A percentile compares a stretch with the other conserved stretches of the same genome.
phyloP scores from a whole-genome alignment of 441 rosid species.

The Corymbia citriodora region DNA sequence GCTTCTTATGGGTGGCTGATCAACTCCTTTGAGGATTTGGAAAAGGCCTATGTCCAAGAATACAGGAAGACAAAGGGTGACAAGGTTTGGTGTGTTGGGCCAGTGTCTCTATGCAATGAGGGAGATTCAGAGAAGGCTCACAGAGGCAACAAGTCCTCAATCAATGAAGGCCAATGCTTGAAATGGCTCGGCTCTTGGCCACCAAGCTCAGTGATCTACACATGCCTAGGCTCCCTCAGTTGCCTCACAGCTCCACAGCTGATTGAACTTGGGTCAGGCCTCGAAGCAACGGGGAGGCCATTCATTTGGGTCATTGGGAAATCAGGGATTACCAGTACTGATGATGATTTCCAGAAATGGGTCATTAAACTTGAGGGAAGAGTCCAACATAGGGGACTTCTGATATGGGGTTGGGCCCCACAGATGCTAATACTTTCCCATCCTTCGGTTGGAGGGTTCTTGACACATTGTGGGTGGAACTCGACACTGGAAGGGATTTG shows the following conservation, averaged over 20 bases:
- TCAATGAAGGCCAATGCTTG: conserved; percentile 1
- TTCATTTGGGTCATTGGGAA: conserved; percentile 54
- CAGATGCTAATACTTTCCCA: conserved; percentile 50
- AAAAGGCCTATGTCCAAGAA: conserved; percentile 12
- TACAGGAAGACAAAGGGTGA: conserved; percentile 8
- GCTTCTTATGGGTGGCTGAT: conserved; percentile 18
- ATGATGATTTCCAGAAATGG: conserved; percentile 31
- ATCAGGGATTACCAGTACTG: conserved; percentile 2
- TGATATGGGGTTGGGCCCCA: conserved; percentile 60
- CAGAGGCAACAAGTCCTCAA: conserved; percentile 21
- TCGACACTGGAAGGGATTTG: conserved; percentile 24
- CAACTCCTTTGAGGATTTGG: conserved; percentile 34
- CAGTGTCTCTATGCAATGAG: conserved; percentile 30
- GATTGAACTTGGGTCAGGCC: conserved; percentile 28
- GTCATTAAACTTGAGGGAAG: conserved; percentile 35
- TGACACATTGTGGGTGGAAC: conserved; percentile 49
- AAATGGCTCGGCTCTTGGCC: conserved; percentile 27
- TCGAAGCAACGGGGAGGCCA: conserved; percentile 30
- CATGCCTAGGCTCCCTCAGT: conserved; percentile 30
- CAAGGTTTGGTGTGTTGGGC: conserved; percentile 37
- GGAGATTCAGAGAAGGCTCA: conserved; percentile 15
- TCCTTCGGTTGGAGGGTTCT: conserved; percentile 42
- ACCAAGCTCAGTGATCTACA: conserved; percentile 29
- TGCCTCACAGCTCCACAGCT: conserved; percentile 10
- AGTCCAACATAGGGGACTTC: conserved; percentile 30